These are phyloP conservation scores for Microcyclospora pomicola DNA, from an alignment of 2,329 filamentous ascomycete species.

Conservation along the genomic window DNA sequence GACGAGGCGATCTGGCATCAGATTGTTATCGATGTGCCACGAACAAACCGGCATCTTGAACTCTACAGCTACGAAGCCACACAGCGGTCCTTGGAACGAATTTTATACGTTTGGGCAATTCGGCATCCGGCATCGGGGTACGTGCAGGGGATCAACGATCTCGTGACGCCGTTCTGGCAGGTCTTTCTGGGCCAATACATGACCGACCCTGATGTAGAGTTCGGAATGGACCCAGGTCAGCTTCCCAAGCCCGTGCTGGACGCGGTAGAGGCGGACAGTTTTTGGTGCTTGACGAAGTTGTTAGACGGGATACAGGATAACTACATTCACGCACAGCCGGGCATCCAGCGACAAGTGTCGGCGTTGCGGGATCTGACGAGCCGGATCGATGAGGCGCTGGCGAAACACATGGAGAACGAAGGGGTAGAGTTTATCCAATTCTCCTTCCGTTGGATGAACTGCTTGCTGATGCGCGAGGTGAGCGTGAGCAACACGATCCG, in stretches of 20 bases:
- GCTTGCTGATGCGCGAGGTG: constrained; percentile 91
- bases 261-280: constrained; percentile 92
- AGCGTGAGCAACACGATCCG: constrained; percentile 91
- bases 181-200: constrained; percentile 93
- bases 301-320: constrained; percentile 99
- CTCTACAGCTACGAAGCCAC: constrained; percentile 94
- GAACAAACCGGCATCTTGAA: constrained; percentile 90
- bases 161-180: constrained; percentile 96
- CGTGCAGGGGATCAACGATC: constrained; percentile 95
- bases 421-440: constrained; percentile 98
- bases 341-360: constrained; percentile 85
- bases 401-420: constrained; percentile 79
- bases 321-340: constrained; percentile 94
- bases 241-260: constrained; percentile 81
- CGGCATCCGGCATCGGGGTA: constrained; percentile 94
- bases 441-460: constrained; percentile 99
- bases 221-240: constrained; percentile 92
- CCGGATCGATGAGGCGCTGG: constrained; percentile 70
- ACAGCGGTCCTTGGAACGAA: constrained; percentile 82
- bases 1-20: constrained; percentile 99
- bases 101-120: constrained; percentile 95
- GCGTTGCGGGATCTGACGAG: constrained; percentile 80
- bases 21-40: constrained; percentile 93
- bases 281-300: constrained; percentile 96
- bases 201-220: constrained; percentile 81